phyloP scores from a whole-genome alignment of 495 filamentous ascomycete species.

The Recurvomyces mirabilis region DNA sequence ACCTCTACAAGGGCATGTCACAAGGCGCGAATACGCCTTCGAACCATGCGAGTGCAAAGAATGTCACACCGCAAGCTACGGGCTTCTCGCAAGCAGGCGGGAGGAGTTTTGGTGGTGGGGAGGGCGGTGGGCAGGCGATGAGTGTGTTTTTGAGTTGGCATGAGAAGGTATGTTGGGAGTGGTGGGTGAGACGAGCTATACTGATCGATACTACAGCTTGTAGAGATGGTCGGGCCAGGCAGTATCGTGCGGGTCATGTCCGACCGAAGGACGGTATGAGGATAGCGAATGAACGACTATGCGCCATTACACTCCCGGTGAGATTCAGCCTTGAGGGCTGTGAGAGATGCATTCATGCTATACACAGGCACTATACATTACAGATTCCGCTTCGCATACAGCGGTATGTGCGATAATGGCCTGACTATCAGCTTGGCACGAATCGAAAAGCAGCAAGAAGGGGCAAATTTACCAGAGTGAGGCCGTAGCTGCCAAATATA shows the following conservation, averaged over 20 bases:
- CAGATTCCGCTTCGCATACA: too few species aligned
- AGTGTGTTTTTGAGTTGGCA: constrained; percentile 91
- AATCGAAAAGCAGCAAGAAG: too few species aligned
- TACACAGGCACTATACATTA: too few species aligned
- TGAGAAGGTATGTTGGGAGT: constrained; percentile 50
- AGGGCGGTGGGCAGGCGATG: constrained; percentile 77
- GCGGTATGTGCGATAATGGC: too few species aligned
- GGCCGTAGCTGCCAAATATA: too few species aligned
- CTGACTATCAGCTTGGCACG: too few species aligned
- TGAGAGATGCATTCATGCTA: too few species aligned
- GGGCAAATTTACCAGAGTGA: too few species aligned
- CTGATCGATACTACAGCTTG: constrained; percentile 37
- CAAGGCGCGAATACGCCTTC: constrained; percentile 1
- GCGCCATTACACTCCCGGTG: too few species aligned
- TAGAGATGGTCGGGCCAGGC: constrained; percentile 77
- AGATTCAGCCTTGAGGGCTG: too few species aligned
- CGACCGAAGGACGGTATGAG: constrained; percentile 76
- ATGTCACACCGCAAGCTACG: constrained; percentile 65
- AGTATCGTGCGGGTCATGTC: constrained; percentile 86
- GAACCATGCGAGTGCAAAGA: constrained; percentile 54
- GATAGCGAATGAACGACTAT: too few species aligned
- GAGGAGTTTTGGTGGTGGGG: constrained; percentile 47
- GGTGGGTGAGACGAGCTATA: background rate
- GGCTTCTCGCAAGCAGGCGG: constrained; percentile 75
- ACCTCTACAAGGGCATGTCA: constrained; percentile 42